Evolutionary conservation across 129 eudicot species (phyloP).

Genomic region (Escallonia herrerae): DNA sequence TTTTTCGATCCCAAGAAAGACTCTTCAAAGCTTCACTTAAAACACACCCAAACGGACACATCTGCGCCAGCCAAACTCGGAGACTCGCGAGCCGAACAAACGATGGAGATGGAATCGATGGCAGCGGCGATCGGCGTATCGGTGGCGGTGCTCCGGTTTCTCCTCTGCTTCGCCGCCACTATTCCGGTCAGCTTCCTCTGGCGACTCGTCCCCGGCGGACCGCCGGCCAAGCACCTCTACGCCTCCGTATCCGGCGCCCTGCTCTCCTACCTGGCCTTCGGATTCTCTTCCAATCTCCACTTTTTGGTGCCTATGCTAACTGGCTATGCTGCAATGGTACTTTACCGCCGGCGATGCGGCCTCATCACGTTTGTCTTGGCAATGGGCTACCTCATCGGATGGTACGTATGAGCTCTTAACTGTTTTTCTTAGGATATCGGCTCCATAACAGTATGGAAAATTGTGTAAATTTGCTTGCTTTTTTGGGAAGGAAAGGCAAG

Average conservation of each 20-base stretch:
- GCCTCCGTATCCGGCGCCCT: slow-evolving; percentile 62
- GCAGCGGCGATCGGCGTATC: slow-evolving; percentile 79
- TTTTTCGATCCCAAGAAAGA: no score
- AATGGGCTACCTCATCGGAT: slow-evolving; percentile 84
- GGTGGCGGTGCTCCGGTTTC: slow-evolving; percentile 66
- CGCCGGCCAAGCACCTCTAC: slow-evolving; percentile 58
- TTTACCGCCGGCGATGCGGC: slow-evolving; percentile 63
- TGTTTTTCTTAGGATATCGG: no score
- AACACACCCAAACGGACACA: no score
- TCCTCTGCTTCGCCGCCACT: slow-evolving; percentile 66
- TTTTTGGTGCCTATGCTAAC: slow-evolving; percentile 54
- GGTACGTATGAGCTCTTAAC: slow-evolving; percentile 30
- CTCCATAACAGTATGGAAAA: no score
- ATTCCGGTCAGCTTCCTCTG: slow-evolving; percentile 71
- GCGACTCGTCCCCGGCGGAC: slow-evolving; percentile 70
- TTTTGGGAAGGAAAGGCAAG: no score
- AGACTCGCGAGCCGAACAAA: not conserved
- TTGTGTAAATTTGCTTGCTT: no score
- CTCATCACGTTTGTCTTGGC: slow-evolving; percentile 59
- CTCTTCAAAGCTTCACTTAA: no score
- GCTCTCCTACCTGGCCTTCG: slow-evolving; percentile 71
- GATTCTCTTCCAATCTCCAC: slow-evolving; percentile 74
- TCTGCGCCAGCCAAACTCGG: no score
- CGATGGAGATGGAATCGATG: slow-evolving; percentile 48
- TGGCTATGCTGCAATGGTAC: slow-evolving; percentile 64